phyloP scores from a whole-genome alignment of 1,284 basidiomycete genomes.

The Melanopsichium pennsylvanicum region DNA sequence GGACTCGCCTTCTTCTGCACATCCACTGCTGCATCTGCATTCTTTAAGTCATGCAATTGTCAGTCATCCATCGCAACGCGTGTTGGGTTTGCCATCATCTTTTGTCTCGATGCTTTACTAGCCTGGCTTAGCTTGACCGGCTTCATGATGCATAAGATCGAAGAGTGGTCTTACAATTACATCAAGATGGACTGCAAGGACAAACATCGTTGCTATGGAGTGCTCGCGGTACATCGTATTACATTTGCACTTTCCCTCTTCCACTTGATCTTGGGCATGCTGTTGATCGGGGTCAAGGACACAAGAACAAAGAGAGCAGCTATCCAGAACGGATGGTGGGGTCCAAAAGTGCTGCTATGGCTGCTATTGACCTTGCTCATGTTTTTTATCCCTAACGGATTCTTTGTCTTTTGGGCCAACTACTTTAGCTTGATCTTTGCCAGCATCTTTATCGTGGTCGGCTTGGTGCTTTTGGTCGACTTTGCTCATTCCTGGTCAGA shows the following conservation, averaged over 20 bases:
- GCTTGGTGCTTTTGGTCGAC: constrained; percentile 95
- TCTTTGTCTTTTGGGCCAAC: constrained; percentile 96
- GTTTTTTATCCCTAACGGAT: constrained; percentile 91
- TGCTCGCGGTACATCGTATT: constrained; percentile 96
- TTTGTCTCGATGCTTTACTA: constrained; percentile 91
- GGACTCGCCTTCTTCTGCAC: constrained; percentile 70
- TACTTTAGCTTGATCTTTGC: constrained; percentile 89
- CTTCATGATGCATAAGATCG: constrained; percentile 83
- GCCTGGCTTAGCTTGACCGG: constrained; percentile 96
- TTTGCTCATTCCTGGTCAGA: constrained; percentile 99
- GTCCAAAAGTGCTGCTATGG: constrained; percentile 91
- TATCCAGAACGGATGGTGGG: constrained; percentile 99
- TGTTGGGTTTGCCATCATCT: constrained; percentile 95
- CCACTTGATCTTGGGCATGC: constrained; percentile 80
- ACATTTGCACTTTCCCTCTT: constrained; percentile 93
- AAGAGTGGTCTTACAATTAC: constrained; percentile 93
- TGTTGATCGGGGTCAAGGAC: constrained; percentile 85
- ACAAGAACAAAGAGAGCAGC: constrained; percentile 89
- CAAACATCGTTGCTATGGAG: constrained; percentile 88
- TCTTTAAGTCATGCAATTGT: constrained; percentile 98
- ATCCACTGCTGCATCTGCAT: constrained; percentile 89
- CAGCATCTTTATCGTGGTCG: constrained; percentile 89
- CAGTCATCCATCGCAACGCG: constrained; percentile 98
- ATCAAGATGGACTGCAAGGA: constrained; percentile 96
- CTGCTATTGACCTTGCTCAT: constrained; percentile 77